Evolutionary conservation across 2,329 filamentous ascomycete genomes (phyloP).

Genomic region (Penicillium decumbens): DNA sequence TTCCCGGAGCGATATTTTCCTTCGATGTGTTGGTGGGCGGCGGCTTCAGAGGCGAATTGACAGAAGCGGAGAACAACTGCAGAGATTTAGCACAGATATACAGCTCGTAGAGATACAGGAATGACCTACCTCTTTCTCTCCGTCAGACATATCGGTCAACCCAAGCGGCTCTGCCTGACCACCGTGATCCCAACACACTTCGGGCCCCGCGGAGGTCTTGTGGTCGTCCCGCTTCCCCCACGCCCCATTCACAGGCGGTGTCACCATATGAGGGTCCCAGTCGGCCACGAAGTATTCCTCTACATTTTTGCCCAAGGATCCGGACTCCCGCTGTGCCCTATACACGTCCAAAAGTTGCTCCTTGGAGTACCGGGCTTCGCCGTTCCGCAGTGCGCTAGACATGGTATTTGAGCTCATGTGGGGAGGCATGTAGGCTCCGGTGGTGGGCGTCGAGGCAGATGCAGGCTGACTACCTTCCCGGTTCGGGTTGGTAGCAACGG

Average conservation of each 20-base stretch:
- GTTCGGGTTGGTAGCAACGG: constrained; percentile 52
- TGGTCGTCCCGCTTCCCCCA: constrained; percentile 77
- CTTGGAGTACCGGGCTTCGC: constrained; percentile 65
- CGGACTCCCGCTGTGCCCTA: constrained; percentile 53
- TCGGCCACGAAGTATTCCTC: constrained; percentile 65
- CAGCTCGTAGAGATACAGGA: neutral
- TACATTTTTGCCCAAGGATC: constrained; percentile 56
- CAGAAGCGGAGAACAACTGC: constrained; percentile 75
- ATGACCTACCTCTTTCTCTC: constrained; percentile 58
- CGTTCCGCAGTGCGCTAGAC: constrained; percentile 49
- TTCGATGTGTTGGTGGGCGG: constrained; percentile 65
- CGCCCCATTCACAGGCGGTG: constrained; percentile 56
- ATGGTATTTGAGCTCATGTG: constrained; percentile 52
- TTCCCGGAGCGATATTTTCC: constrained; percentile 42
- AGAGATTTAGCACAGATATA: constrained; percentile 20
- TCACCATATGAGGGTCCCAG: constrained; percentile 73
- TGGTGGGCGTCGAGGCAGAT: constrained; percentile 39
- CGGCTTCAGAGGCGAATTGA: constrained; percentile 90
- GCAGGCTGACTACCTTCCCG: constrained; percentile 42
- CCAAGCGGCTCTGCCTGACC: constrained; percentile 68
- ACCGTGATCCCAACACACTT: constrained; percentile 80
- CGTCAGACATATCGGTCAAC: constrained; percentile 65
- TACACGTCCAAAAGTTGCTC: constrained; percentile 75
- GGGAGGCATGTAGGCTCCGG: constrained; percentile 56
- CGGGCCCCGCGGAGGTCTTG: constrained; percentile 75